Evolutionary conservation across 768 basidiomycete genomes (phyloP), one percentile per base, ranked within the genome.

Genomic region (Mycena albidolilacea): DNA sequence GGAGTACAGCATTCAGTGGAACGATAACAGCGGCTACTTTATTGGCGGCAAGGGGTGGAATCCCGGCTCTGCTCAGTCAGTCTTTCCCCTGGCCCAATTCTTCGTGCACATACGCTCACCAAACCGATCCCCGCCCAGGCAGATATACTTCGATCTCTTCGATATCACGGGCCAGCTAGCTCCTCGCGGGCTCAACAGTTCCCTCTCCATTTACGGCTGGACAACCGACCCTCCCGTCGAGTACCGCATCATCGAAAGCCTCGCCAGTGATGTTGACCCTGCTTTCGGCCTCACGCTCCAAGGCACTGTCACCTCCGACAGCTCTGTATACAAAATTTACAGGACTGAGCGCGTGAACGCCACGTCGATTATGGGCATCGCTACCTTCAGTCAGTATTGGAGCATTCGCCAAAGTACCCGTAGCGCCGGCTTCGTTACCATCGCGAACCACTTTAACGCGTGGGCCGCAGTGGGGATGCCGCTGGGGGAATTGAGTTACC

Each of bases 131-230:
- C 46, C 37, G 64, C 69, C 9, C 39, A 87, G 85, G 69, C 70
- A 78, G 4, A 84, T 87, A 72, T 78, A 54, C 55, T 86, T 83
- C 80, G 82, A 70, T 64, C 21, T 48, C 44, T 64, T 39, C 64
- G 85, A 80, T 58, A 82, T 76, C 38, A 85, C 79, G 78, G 74
- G 76, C 30, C 48, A 50, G 37, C 19, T 15, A 52, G 63, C 48
- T 65, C 19, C 52, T 19, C 83, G 84, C 30, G 80, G 81, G 71
- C 85, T 85, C 10, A 87, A 85, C 78, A 77, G 78, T 69, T 86
- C 85, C 78, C 81, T 87, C 38, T 82, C 86, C 59, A 80, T 88
- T 67, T 87, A 86, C 71, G 87, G 87, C 60, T 87, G 86, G 86
- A 85, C 84, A 7, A 80, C 79, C n/a, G 82, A 77, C 78, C 84